These are phyloP conservation scores for Lodderomyces metapsilosis DNA, from an alignment of 1,139 yeast genomes.

Conservation along the genomic window DNA sequence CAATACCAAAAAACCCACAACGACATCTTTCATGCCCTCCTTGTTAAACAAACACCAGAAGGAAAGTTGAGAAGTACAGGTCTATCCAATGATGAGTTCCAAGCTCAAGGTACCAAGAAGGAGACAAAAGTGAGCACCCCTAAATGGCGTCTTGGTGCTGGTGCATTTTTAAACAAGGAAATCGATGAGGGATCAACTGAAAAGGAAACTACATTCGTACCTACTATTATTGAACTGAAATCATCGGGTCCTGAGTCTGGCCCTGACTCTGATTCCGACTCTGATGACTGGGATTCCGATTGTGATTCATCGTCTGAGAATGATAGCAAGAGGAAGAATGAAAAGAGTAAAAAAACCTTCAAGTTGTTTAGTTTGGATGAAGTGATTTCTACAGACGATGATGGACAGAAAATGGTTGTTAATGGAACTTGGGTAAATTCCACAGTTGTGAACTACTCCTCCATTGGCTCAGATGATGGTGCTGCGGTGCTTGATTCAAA, in stretches of 20 bases:
- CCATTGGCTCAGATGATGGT: neutral
- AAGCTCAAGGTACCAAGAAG: conserved; percentile 10
- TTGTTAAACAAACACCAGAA: neutral
- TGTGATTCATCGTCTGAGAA: conserved; percentile 2
- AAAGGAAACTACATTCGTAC: conserved; percentile 3
- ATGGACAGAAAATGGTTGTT: conserved; percentile 6
- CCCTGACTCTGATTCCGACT: neutral
- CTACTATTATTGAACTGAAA: neutral
- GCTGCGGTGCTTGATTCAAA: neutral
- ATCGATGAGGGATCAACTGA: conserved; percentile 6
- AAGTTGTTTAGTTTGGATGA: conserved; percentile 5
- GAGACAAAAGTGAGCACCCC: conserved; percentile 6
- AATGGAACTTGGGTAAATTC: neutral
- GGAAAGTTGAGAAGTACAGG: neutral
- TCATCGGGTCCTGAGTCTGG: neutral
- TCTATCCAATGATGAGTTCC: neutral
- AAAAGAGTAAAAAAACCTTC: conserved; percentile 2
- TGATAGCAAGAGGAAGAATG: conserved; percentile 1
- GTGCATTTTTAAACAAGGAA: conserved; percentile 16
- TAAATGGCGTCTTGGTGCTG: conserved; percentile 16
- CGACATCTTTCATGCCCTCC: neutral
- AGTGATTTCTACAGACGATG: conserved; percentile 3
- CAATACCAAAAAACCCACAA: neutral
- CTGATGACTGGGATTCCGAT: conserved; percentile 5
- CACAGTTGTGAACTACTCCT: neutral